These are phyloP conservation scores for Fusarium pseudograminearum DNA, from an alignment of 2,329 filamentous ascomycete species.

Conservation along the genomic window DNA sequence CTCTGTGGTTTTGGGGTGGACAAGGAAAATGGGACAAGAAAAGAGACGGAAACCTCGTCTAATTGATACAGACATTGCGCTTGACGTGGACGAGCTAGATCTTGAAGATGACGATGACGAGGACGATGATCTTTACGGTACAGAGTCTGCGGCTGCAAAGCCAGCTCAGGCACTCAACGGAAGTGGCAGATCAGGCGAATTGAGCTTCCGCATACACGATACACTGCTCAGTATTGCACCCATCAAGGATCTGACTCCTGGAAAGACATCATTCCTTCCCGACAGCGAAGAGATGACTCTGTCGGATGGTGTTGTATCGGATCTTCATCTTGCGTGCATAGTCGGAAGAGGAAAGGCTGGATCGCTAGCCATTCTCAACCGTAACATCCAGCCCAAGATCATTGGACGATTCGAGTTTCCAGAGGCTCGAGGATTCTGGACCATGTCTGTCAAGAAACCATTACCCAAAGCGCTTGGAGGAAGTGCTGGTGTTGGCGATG, in stretches of 20 bases:
- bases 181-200: constrained; percentile 68
- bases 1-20: constrained; percentile 85
- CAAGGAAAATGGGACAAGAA: constrained; percentile 71
- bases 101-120: constrained; percentile 72
- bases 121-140: constrained; percentile 70
- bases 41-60: constrained; percentile 74
- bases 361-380: constrained; percentile 80
- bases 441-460: constrained; percentile 76
- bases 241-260: constrained; percentile 79
- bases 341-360: constrained; percentile 75
- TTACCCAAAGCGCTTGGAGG: constrained; percentile 69
- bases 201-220: constrained; percentile 83
- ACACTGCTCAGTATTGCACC: constrained; percentile 81
- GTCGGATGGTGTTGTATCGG: constrained; percentile 62
- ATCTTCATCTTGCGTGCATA: constrained; percentile 70
- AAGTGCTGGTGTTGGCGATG: constrained; percentile 62
- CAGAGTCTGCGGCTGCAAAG: constrained; percentile 73
- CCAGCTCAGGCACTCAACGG: constrained; percentile 56
- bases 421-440: constrained; percentile 83
- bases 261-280: constrained; percentile 62
- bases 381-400: constrained; percentile 79
- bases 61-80: constrained; percentile 64
- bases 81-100: constrained; percentile 65
- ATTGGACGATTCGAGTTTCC: constrained; percentile 78
- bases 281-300: constrained; percentile 60